Evolutionary conservation across 164 flowering plant species (phyloP), one percentile per base, ranked within the genome.

Genomic region (Platanus orientalis): DNA sequence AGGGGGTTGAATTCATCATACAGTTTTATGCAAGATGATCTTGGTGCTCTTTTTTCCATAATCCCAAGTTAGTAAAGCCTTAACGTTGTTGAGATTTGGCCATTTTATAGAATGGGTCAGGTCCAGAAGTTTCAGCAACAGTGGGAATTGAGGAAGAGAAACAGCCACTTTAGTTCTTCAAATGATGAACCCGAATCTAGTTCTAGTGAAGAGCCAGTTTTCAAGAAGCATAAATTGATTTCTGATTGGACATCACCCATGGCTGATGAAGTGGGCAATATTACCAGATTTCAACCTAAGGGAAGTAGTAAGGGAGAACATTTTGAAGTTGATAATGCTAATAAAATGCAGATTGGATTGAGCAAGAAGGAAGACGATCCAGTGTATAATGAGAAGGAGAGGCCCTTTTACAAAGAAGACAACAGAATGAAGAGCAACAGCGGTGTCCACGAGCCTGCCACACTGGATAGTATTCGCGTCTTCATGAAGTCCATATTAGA

Each of bases 81-180:
- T 21, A 20, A 57, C 27, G 55, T 50, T 51, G 7, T 25, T 58
- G 52, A 25, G 54, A 60, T 47, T 52, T 28, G 23, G 44, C 24
- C 52, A 5, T 34, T 19, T 45, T 17, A 27, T 28, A 67, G 21
- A 52, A 75, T 74, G 76, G 61, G 56, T 14, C 44, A 64, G 3
- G 71, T 69, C 24, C 40, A 61, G 55, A 60, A 71, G 20, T 73
- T 71, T 58, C 74, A 72, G 70, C 79, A 73, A 20, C 47, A 69
- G 19, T 77, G 81, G 84, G 84, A 71, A 57, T 68, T 73, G 30
- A 73, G 77, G 66, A 80, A 69, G 72, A 68, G 29, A 58, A 81
- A 75, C 10, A 66, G 52, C 57, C 76, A 68, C 24, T n/a, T 58
- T 21, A 77, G 72, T 59, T 80, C 81, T 53, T 72, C 78, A 0